Evolutionary conservation across 2,329 filamentous ascomycete species (phyloP).

Genomic region (Diaporthe batatas): DNA sequence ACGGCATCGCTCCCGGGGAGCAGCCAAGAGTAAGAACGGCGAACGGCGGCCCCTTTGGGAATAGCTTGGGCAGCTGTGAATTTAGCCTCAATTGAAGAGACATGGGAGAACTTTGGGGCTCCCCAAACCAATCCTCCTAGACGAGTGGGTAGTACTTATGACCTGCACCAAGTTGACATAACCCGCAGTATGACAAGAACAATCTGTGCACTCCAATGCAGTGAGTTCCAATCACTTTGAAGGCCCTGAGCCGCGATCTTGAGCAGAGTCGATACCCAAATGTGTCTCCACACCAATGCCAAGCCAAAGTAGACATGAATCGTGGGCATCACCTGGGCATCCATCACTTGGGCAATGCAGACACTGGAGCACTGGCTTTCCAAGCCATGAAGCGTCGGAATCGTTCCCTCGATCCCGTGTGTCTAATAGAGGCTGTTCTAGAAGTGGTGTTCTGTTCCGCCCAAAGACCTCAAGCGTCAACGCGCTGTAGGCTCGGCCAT

Average conservation of each 20-base stretch:
- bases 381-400: neutral
- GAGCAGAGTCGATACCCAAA: neutral
- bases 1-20: constrained; percentile 36
- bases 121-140: neutral
- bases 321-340: too few species aligned
- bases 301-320: too few species aligned
- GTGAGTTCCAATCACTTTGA: neutral
- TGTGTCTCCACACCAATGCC: too few species aligned
- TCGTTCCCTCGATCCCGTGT: neutral
- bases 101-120: constrained; percentile 37
- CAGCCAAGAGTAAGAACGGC: constrained; percentile 30
- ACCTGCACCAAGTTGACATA: neutral
- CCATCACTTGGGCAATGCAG: too few species aligned
- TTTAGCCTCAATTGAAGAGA: constrained; percentile 36
- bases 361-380: too few species aligned
- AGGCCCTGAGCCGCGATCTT: too few species aligned
- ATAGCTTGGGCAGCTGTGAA: constrained; percentile 13
- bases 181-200: neutral
- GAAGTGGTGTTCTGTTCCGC: too few species aligned
- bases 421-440: neutral
- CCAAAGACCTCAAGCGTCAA: too few species aligned
- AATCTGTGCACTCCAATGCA: neutral
- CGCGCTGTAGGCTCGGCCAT: neutral
- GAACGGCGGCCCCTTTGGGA: constrained; percentile 3
- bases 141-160: too few species aligned